Conservation (phyloP, 768 basidiomycete species). For the Phaffia tasmanica region DNA sequence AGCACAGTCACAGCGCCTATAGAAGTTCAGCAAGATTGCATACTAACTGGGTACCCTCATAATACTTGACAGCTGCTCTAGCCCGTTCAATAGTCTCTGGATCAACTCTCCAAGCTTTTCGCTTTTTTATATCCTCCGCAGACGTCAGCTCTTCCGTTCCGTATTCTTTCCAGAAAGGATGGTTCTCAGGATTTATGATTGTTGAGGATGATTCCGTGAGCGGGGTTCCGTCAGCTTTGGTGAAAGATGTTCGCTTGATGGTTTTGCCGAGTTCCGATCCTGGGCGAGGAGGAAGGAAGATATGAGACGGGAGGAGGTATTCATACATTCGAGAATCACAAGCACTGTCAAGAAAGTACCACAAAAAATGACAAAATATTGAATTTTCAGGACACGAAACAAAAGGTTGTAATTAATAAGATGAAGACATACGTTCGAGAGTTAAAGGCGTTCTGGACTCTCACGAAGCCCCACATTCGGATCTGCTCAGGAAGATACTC, state of each 20-base stretch:
- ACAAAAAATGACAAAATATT: not conserved
- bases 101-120: conserved; percentile 53
- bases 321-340: conserved; percentile 97
- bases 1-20: not conserved
- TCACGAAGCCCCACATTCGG: conserved; percentile 76
- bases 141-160: conserved; percentile 29
- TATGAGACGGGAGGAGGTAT: conserved; percentile 89
- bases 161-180: conserved; percentile 33
- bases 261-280: conserved; percentile 47
- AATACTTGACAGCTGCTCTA: conserved; percentile 51
- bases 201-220: not conserved
- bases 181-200: not conserved
- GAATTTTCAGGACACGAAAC: not conserved
- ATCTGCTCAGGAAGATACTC: conserved; percentile 81
- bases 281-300: conserved; percentile 80
- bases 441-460: conserved; percentile 43
- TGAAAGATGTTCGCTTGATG: conserved; percentile 24
- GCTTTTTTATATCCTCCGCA: conserved; percentile 26
- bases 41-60: conserved; percentile 62
- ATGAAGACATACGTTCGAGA: conserved; percentile 36
- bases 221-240: not conserved
- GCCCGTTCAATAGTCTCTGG: conserved; percentile 49
- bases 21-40: no score
- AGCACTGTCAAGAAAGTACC: conserved; percentile 44
- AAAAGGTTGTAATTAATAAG: not conserved